Conservation (phyloP, 2,329 filamentous ascomycete species). For the Fusarium sambucinum region DNA sequence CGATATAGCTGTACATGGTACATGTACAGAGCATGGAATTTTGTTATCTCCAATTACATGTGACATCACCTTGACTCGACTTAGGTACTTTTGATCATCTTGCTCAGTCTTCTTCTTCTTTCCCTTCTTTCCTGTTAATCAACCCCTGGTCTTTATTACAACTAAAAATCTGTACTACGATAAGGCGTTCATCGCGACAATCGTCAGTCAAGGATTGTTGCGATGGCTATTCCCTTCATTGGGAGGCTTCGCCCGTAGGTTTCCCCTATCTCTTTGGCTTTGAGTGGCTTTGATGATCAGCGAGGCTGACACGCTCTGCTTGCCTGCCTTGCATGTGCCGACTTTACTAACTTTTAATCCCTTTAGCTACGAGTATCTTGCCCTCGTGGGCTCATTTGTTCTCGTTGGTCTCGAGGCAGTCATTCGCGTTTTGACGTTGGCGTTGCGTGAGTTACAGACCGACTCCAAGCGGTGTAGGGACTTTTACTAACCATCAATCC, state of each 20-base stretch:
- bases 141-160: slow-evolving; percentile 12
- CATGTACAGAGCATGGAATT: neutral
- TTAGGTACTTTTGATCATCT: slow-evolving; percentile 16
- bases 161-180: slow-evolving; percentile 5
- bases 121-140: slow-evolving; percentile 20
- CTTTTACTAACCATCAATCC: slow-evolving; percentile 18
- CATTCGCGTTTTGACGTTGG: slow-evolving; percentile 87
- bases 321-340: slow-evolving; percentile 10
- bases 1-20: neutral
- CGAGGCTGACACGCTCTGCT: slow-evolving; percentile 11
- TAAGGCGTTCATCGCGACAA: slow-evolving; percentile 19
- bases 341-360: slow-evolving; percentile 31
- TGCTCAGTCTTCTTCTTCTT: slow-evolving; percentile 4
- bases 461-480: slow-evolving; percentile 23
- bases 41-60: slow-evolving; percentile 43
- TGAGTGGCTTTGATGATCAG: slow-evolving; percentile 9
- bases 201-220: slow-evolving; percentile 33
- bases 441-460: slow-evolving; percentile 74
- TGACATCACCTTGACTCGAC: slow-evolving; percentile 46
- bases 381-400: slow-evolving; percentile 84
- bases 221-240: slow-evolving; percentile 66
- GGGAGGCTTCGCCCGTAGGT: slow-evolving; percentile 66
- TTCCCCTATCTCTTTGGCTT: slow-evolving; percentile 11
- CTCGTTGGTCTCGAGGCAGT: slow-evolving; percentile 85
- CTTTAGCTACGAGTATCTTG: slow-evolving; percentile 83